Percentiles rank a stretch among this genome's conserved stretches.
Evolutionary conservation across 805 yeast species (phyloP).

Genomic region (Saccharomycopsis javanensis): DNA sequence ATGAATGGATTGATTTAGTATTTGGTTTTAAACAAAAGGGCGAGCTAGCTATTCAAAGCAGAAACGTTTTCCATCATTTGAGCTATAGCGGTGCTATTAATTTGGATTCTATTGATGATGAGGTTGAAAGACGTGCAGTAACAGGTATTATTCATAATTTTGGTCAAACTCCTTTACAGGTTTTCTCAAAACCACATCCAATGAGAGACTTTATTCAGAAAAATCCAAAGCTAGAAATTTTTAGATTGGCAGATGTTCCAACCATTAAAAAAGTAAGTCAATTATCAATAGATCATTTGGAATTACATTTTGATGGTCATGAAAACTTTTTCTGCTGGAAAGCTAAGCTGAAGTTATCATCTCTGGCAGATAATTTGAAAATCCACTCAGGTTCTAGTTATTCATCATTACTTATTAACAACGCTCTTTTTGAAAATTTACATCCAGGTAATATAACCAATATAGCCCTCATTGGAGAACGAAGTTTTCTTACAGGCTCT

Average conservation of each 20-base stretch:
- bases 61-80: slow-evolving; percentile 75
- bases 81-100: slow-evolving; percentile 81
- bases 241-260: slow-evolving; percentile 29
- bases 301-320: slow-evolving; percentile 32
- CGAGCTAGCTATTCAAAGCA: slow-evolving; percentile 48
- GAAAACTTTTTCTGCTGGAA: slow-evolving; percentile 37
- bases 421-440: slow-evolving; percentile 33
- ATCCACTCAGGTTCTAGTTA: slow-evolving; percentile 11
- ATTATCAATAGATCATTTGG: slow-evolving; percentile 35
- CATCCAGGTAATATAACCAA: slow-evolving; percentile 32
- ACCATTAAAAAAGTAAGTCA: slow-evolving; percentile 34
- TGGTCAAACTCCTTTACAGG: slow-evolving; percentile 79
- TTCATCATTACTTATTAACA: slow-evolving; percentile 29
- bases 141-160: slow-evolving; percentile 84
- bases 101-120: slow-evolving; percentile 63
- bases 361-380: slow-evolving; percentile 21
- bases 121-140: slow-evolving; percentile 61
- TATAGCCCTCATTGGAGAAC: slow-evolving; percentile 34
- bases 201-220: slow-evolving; percentile 30
- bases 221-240: slow-evolving; percentile 28
- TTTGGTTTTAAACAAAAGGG: slow-evolving; percentile 81
- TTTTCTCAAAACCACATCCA: slow-evolving; percentile 64
- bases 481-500: slow-evolving; percentile 40
- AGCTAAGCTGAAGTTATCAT: slow-evolving; percentile 32
- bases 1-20: slow-evolving; percentile 77